Base-by-base conservation (phyloP, 2,329 filamentous ascomycete genomes). In the Herpotrichia juniperi region DNA sequence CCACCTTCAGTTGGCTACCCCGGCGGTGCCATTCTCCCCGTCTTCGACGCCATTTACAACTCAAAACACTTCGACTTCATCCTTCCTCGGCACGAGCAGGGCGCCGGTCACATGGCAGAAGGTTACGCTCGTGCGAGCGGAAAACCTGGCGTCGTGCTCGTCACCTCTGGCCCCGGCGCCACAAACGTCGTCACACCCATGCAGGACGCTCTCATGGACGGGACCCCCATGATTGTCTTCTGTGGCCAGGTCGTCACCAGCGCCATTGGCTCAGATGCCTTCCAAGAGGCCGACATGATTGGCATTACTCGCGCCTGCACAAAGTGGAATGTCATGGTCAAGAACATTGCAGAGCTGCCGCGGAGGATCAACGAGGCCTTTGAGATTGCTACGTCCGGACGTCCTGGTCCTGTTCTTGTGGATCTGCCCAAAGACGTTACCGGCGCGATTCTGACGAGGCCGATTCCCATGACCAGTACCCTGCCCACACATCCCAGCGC, bases 301-400 rank as follows among this genome's bases (percentile, higher is more conserved):
- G 93, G 93, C 63, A 97, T 99, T 74, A 96, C 91, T 28, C 85
- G 93, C 68, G 87, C 93, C 17, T 97, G 93, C 82, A 97, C 93
- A 63, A 97, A 97, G 81, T 99, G 94, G 94, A 97, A 97, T 67
- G 91, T 96, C 54, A 96, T 97, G 92, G 91, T 97, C 43, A 97
- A 96, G 83, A 93, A 88, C 74, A 87, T 96, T 49, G 92, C 91
- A 45, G 94, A 99, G 77, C 82, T 99, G 50, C 94, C 94, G 45
- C 86, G 90, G 66, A 86, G 93, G 60, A 97, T 97, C 71, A 96
- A 97, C 74, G 94, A 97, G 79, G 94, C 94, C 43, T 97, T 97
- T 70, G 93, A 97, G 78, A 97, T 97, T 71, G 94, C 94, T 34
- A 97, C 91, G 35, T 94, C 89, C 66, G 94, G 94, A 54, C 86